Conservation (phyloP, 1,284 basidiomycete species). For the Ganoderma sinense region DNA sequence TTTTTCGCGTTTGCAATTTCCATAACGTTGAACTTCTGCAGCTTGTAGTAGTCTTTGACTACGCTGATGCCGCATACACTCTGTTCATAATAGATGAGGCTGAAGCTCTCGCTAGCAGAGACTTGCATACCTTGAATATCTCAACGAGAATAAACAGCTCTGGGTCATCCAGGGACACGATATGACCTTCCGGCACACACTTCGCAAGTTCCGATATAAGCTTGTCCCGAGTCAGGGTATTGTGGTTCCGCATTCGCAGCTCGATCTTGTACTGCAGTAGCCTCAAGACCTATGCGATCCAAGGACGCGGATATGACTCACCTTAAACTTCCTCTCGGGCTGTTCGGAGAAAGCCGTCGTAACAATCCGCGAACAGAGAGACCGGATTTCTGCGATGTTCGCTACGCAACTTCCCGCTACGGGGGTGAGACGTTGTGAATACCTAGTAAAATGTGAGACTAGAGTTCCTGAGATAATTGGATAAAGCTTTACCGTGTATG, state of each 20-base stretch:
- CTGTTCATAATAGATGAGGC: slow-evolving; percentile 45
- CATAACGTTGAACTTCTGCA: slow-evolving; percentile 79
- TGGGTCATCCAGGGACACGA: slow-evolving; percentile 71
- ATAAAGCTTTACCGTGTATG: slow-evolving; percentile 62
- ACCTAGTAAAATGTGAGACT: slow-evolving; percentile 49
- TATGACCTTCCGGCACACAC: slow-evolving; percentile 70
- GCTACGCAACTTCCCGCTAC: slow-evolving; percentile 71
- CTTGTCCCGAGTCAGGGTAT: slow-evolving; percentile 59
- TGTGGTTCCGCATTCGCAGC: slow-evolving; percentile 76
- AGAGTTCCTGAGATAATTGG: neutral
- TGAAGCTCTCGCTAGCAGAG: neutral
- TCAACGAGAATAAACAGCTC: slow-evolving; percentile 80
- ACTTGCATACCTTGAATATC: slow-evolving; percentile 74
- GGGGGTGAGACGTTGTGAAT: slow-evolving; percentile 73
- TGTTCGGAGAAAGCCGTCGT: slow-evolving; percentile 56
- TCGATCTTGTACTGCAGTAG: slow-evolving; percentile 78
- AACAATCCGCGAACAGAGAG: slow-evolving; percentile 63
- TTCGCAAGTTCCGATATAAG: slow-evolving; percentile 73
- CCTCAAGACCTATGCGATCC: neutral
- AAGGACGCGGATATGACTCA: slow-evolving; percentile 30
- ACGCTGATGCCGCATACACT: slow-evolving; percentile 76
- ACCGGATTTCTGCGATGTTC: slow-evolving; percentile 71
- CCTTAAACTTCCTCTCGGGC: slow-evolving; percentile 51
- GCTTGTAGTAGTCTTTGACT: slow-evolving; percentile 72
- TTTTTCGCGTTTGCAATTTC: slow-evolving; percentile 59